Conservation (phyloP, 2,329 filamentous ascomycete genomes). For the Arthrocladium fulminans region DNA sequence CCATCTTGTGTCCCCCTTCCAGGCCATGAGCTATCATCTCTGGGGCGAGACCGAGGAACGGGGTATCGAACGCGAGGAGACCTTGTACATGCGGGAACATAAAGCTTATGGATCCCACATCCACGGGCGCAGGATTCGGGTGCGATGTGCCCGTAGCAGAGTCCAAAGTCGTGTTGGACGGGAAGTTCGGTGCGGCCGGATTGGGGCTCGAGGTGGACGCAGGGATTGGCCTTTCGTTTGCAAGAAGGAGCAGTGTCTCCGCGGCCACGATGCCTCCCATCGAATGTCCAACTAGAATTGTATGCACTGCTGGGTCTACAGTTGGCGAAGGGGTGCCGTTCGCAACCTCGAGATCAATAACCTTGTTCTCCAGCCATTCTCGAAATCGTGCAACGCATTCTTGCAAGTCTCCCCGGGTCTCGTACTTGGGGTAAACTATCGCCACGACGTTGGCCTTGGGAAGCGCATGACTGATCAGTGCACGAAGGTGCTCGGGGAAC, state of each 20-base stretch:
- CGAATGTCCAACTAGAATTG: conserved; percentile 75
- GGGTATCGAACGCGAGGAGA: conserved; percentile 88
- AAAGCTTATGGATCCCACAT: conserved; percentile 36
- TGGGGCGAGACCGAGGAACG: conserved; percentile 54
- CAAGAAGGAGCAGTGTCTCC: conserved; percentile 69
- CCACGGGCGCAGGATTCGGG: conserved; percentile 13
- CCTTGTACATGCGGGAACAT: conserved; percentile 94
- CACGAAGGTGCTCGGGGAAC: conserved; percentile 38
- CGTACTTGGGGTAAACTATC: conserved; percentile 42
- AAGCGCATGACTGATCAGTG: conserved; percentile 34
- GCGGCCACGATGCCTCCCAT: conserved; percentile 93
- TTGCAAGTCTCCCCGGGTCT: conserved; percentile 40
- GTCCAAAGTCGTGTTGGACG: conserved; percentile 18
- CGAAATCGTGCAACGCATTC: conserved; percentile 38
- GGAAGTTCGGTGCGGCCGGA: conserved; percentile 17
- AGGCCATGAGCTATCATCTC: conserved; percentile 50
- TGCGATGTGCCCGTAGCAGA: conserved; percentile 19
- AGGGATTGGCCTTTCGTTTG: conserved; percentile 52
- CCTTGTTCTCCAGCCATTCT: conserved; percentile 66
- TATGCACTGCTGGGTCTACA: conserved; percentile 73
- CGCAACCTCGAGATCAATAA: conserved; percentile 83
- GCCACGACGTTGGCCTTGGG: conserved; percentile 34
- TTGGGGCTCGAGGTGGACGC: conserved; percentile 25
- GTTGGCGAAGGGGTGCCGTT: conserved; percentile 67
- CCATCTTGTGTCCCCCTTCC: conserved; percentile 74